A percentile compares a stretch with the other conserved stretches of the same genome.
Evolutionary conservation across 495 filamentous ascomycete genomes (phyloP).

Genomic region (Daldinia loculata): DNA sequence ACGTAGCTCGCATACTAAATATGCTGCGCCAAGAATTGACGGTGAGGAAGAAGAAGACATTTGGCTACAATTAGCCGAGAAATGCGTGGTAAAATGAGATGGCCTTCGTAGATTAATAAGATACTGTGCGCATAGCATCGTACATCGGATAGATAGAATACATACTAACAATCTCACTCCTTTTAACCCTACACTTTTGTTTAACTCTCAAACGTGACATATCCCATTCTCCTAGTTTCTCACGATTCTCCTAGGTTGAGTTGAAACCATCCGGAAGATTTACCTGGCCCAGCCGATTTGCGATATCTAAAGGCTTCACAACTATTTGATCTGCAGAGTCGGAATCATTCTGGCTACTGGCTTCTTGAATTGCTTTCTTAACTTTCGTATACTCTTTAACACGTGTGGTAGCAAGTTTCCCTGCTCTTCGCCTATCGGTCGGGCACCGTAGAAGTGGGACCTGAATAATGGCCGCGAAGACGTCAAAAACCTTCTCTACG

Average conservation of each 20-base stretch:
- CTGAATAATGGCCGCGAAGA: slow-evolving; percentile 55
- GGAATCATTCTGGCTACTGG: background rate
- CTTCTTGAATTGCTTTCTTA: slow-evolving; percentile 44
- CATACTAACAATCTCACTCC: background rate
- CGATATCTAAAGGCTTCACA: slow-evolving; percentile 35
- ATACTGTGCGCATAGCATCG: background rate
- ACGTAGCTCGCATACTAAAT: background rate
- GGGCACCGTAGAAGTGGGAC: slow-evolving; percentile 56
- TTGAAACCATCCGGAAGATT: slow-evolving; percentile 40
- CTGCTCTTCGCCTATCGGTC: slow-evolving; percentile 51
- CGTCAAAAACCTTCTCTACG: slow-evolving; percentile 56
- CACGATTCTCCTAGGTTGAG: slow-evolving; percentile 12
- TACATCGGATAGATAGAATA: slow-evolving; percentile 1
- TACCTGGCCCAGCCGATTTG: slow-evolving; percentile 39
- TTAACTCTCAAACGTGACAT: background rate
- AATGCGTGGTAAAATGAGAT: slow-evolving; percentile 5
- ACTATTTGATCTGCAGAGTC: slow-evolving; percentile 2
- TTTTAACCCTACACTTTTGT: background rate
- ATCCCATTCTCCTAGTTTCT: background rate
- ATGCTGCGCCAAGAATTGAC: background rate
- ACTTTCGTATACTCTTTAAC: slow-evolving; percentile 47
- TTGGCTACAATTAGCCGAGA: slow-evolving; percentile 29
- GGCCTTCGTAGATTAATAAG: slow-evolving; percentile 14
- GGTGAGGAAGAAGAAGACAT: slow-evolving; percentile 22
- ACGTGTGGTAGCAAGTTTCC: slow-evolving; percentile 44